Conservation (phyloP, 768 basidiomycete genomes). For the Suillus brevipes region DNA sequence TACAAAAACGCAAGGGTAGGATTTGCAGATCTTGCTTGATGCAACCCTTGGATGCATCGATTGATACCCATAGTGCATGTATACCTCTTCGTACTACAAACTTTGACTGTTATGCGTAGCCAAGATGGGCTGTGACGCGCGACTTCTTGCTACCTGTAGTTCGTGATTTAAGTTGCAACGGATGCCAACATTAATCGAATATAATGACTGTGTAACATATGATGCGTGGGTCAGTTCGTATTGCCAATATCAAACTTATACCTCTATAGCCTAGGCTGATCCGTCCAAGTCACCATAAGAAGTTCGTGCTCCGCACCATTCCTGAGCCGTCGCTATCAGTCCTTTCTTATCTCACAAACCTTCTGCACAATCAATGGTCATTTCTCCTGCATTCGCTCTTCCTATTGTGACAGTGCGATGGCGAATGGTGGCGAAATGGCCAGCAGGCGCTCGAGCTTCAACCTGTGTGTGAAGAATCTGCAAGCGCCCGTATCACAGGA, state of each 20-base stretch:
- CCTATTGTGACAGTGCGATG: no score
- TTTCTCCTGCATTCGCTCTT: no score
- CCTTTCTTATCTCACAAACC: no score
- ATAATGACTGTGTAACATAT: background rate
- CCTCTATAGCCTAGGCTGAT: no score
- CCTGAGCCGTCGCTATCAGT: no score
- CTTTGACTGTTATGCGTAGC: background rate
- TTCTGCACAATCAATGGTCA: no score
- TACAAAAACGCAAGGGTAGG: slow-evolving; percentile 32
- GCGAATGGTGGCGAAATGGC: no score
- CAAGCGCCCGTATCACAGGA: background rate
- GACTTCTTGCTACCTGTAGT: background rate
- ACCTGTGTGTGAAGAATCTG: background rate
- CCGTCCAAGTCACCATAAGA: no score
- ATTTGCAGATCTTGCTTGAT: slow-evolving; percentile 32
- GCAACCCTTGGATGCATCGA: background rate
- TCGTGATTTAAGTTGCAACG: background rate
- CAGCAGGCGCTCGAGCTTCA: no score
- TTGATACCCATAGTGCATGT: background rate
- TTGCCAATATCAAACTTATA: no score
- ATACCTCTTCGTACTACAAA: background rate
- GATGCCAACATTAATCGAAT: background rate
- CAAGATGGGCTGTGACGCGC: background rate
- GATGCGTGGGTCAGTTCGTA: no score
- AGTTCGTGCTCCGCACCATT: no score